phyloP scores from a whole-genome alignment of 768 basidiomycete species.

The Xerocomus potaroensis region DNA sequence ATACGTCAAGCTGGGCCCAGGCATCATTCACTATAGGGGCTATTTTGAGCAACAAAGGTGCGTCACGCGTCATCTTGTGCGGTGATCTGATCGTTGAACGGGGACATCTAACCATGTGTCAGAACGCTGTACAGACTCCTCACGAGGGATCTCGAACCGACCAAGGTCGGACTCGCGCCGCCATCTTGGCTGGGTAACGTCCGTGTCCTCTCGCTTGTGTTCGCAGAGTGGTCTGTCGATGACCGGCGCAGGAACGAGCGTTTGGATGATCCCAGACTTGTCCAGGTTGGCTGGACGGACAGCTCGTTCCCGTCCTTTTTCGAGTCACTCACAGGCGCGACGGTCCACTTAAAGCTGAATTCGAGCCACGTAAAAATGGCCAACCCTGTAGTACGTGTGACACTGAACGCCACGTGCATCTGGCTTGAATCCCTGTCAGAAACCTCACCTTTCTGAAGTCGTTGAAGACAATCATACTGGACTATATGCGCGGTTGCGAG shows the following conservation, averaged over 20 bases:
- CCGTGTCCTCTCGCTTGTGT: constrained; percentile 35
- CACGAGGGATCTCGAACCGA: constrained; percentile 16
- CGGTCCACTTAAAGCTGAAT: constrained; percentile 19
- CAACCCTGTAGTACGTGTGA: constrained; percentile 11
- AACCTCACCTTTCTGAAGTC: constrained; percentile 17
- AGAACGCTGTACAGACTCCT: constrained; percentile 34
- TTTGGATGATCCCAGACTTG: constrained; percentile 28
- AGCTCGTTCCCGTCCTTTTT: constrained; percentile 28
- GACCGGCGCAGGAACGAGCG: constrained; percentile 28
- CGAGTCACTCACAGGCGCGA: constrained; percentile 7
- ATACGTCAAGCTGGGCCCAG: constrained; percentile 23
- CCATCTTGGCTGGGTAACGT: constrained; percentile 31
- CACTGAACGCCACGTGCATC: no score
- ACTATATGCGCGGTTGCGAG: constrained; percentile 15
- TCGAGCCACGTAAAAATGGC: constrained; percentile 11
- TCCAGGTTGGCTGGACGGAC: constrained; percentile 44
- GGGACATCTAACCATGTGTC: no score
- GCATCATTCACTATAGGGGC: constrained; percentile 29
- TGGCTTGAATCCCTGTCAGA: no score
- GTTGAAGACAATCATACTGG: constrained; percentile 7
- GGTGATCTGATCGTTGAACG: no score
- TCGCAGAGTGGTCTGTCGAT: constrained; percentile 35
- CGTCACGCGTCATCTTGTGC: no score
- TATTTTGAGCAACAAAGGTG: constrained; percentile 49
- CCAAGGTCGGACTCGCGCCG: constrained; percentile 30